phyloP scores from a whole-genome alignment of 805 yeast species.

The Groenewaldozyma salmanticensis region DNA sequence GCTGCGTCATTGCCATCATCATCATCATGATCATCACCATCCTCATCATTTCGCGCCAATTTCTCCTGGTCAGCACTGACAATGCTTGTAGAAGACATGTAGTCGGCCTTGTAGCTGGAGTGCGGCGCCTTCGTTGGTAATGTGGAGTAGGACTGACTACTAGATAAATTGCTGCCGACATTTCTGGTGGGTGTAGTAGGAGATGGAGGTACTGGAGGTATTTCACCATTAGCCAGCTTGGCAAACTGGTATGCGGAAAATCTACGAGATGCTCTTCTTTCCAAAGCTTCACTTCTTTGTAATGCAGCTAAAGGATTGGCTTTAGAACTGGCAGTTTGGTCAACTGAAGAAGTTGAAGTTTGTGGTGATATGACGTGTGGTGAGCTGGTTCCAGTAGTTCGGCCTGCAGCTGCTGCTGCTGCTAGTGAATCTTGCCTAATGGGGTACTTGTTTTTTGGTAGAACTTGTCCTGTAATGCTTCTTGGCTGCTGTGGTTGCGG shows the following conservation, averaged over 20 bases:
- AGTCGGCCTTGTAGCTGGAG: slow-evolving; percentile 15
- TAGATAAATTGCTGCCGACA: slow-evolving; percentile 9
- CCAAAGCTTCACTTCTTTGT: slow-evolving; percentile 74
- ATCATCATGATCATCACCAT: background rate
- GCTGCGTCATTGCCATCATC: background rate
- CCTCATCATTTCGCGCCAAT: background rate
- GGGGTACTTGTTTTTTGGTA: background rate
- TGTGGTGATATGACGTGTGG: too few species aligned
- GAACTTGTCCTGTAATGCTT: too few species aligned
- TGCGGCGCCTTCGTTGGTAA: slow-evolving; percentile 18
- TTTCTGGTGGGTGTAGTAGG: slow-evolving; percentile 18
- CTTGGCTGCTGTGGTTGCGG: background rate
- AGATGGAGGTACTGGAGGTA: slow-evolving; percentile 19
- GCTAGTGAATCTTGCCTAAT: background rate
- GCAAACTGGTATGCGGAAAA: slow-evolving; percentile 91
- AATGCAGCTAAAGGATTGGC: slow-evolving; percentile 62
- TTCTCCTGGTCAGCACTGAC: slow-evolving; percentile 4
- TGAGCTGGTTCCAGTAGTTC: background rate
- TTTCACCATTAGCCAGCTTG: slow-evolving; percentile 42
- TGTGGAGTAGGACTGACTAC: slow-evolving; percentile 13
- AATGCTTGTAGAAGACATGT: slow-evolving; percentile 13
- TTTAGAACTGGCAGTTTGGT: background rate
- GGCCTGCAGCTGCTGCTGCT: background rate
- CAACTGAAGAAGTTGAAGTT: background rate
- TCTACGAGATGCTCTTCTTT: slow-evolving; percentile 86